phyloP scores from a whole-genome alignment of 306 rosid species.

The Inga oerstediana region DNA sequence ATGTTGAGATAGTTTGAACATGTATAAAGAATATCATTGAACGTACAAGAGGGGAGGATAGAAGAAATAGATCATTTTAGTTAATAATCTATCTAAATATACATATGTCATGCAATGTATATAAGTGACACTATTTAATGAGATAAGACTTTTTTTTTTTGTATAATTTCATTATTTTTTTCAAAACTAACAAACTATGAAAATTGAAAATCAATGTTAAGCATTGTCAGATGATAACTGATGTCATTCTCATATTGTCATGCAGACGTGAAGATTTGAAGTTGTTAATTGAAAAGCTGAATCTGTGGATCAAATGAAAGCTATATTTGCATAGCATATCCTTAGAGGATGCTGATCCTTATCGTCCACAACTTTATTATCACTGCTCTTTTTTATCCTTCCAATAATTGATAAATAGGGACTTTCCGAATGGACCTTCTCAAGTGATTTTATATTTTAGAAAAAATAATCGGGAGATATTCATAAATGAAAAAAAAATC shows the following conservation, averaged over 20 bases:
- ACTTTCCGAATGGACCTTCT: background rate
- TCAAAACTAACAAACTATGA: background rate
- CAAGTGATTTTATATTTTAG: too few species aligned
- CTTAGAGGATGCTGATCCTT: background rate
- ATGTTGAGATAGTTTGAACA: too few species aligned
- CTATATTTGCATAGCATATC: background rate
- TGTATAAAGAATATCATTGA: too few species aligned
- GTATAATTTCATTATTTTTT: too few species aligned
- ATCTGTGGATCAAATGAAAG: background rate
- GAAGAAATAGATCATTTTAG: too few species aligned
- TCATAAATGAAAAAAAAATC: too few species aligned
- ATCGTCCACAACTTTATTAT: background rate
- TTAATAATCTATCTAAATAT: too few species aligned
- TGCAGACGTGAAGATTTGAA: background rate
- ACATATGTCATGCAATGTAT: too few species aligned
- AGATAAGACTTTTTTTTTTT: too few species aligned
- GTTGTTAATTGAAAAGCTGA: background rate
- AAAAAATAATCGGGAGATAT: too few species aligned
- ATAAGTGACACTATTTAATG: accelerated
- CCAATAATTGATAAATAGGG: background rate
- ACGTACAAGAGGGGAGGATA: too few species aligned
- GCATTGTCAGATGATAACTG: background rate
- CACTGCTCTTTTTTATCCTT: background rate
- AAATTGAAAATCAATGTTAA: background rate
- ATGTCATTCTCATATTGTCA: background rate